A percentile compares a stretch with the other conserved stretches of the same genome.
Conservation (phyloP, 495 filamentous ascomycete species). For the Aspergillus panamensis region DNA sequence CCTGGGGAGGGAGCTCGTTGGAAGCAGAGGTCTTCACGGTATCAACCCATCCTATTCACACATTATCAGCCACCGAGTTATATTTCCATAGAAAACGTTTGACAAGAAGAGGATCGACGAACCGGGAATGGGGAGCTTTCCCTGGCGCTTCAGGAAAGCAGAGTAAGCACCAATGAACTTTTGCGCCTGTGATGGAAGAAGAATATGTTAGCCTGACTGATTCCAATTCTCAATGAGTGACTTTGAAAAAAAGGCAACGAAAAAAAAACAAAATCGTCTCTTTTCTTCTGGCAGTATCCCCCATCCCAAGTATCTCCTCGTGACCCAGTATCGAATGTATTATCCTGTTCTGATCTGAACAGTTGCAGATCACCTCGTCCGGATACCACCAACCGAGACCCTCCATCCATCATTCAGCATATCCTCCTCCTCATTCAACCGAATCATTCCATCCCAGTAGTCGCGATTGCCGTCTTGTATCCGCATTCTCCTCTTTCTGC, state of each 20-base stretch:
- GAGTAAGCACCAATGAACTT: constrained; percentile 95
- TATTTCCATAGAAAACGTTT: not conserved
- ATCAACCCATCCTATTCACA: constrained; percentile 82
- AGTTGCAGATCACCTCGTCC: constrained; percentile 8
- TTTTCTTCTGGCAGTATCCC: not conserved
- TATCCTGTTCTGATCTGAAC: not conserved
- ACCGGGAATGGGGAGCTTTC: constrained; percentile 97
- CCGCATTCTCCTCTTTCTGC: not conserved
- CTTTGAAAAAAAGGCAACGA: not conserved
- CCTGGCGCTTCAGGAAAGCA: constrained; percentile 97
- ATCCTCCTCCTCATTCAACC: not conserved
- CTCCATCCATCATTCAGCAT: not conserved
- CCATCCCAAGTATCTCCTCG: not conserved
- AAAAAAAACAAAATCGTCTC: not conserved
- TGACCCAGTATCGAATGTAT: not conserved
- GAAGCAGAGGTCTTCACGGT: constrained; percentile 95
- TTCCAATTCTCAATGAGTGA: not conserved
- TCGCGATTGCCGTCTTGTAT: not conserved
- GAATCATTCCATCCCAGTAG: not conserved
- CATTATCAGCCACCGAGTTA: not conserved
- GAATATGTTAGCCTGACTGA: constrained; percentile 18
- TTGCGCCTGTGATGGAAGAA: constrained; percentile 60
- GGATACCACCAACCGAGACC: not conserved
- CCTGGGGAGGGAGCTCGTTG: constrained; percentile 96
- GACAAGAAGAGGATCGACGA: constrained; percentile 17